Evolutionary conservation across 805 yeast species (phyloP).

Genomic region (Yamadazyma ubonensis): DNA sequence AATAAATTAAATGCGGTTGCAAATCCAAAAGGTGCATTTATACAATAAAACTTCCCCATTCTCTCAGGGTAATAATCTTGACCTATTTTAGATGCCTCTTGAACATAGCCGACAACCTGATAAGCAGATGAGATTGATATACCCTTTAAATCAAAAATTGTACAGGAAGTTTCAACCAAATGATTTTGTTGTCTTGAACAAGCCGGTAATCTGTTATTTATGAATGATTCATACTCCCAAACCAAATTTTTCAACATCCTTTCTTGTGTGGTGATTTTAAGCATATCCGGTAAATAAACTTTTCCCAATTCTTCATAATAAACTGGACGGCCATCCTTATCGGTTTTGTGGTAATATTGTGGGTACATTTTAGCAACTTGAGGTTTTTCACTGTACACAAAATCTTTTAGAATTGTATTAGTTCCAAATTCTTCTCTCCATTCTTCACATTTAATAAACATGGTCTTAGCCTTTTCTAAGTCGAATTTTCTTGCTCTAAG

Average conservation of each 20-base stretch:
- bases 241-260: conserved; percentile 94
- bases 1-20: conserved; percentile 88
- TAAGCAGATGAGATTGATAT: conserved; percentile 81
- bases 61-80: conserved; percentile 98
- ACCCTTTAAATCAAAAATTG: conserved; percentile 92
- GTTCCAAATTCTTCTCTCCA: conserved; percentile 91
- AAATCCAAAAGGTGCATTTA: conserved; percentile 97
- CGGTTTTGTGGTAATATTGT: conserved; percentile 95
- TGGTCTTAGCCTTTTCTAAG: conserved; percentile 68
- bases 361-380: conserved; percentile 87
- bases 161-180: conserved; percentile 92
- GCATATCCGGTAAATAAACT: conserved; percentile 87
- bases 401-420: conserved; percentile 80
- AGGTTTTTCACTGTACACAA: conserved; percentile 91
- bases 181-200: conserved; percentile 79
- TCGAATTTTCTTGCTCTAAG: conserved; percentile 95
- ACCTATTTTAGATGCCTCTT: conserved; percentile 90
- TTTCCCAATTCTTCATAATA: conserved; percentile 91
- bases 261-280: conserved; percentile 90
- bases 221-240: conserved; percentile 95
- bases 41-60: conserved; percentile 95
- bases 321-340: conserved; percentile 94
- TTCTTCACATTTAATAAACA: conserved; percentile 83
- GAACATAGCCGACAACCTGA: conserved; percentile 82
- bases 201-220: conserved; percentile 83